phyloP scores from a whole-genome alignment of 116 monocot genomes.

The Dioscorea cayenensis region DNA sequence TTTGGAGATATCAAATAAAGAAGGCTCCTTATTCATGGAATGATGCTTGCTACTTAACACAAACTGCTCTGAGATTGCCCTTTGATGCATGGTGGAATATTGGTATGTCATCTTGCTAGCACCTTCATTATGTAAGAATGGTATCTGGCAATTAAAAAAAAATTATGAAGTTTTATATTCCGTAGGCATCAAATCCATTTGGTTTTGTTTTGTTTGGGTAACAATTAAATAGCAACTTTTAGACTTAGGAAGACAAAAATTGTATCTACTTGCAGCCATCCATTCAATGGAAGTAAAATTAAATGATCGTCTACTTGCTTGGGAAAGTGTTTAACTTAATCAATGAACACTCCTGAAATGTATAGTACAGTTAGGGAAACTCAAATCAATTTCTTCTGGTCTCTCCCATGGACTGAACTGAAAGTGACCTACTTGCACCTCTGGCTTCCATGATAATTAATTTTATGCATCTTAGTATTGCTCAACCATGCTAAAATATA shows the following conservation, averaged over 20 bases:
- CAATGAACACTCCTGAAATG: no score
- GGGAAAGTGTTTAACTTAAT: no score
- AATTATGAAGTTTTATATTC: background rate
- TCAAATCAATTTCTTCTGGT: no score
- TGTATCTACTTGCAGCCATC: background rate
- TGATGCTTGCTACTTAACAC: constrained; percentile 93
- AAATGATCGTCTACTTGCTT: no score
- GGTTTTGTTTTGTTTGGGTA: no score
- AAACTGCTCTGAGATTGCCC: constrained; percentile 50
- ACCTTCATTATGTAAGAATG: background rate
- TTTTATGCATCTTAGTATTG: no score
- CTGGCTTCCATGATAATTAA: no score
- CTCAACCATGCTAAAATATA: no score
- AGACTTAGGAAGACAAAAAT: no score
- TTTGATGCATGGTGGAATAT: constrained; percentile 57
- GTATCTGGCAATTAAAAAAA: background rate
- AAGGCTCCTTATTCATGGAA: constrained; percentile 81
- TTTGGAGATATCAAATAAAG: constrained; percentile 84
- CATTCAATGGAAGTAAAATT: background rate
- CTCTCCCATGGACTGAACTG: no score
- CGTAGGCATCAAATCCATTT: background rate
- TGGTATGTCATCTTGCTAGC: constrained; percentile 36
- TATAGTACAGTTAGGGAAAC: no score
- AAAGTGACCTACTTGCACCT: no score
- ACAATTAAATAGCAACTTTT: background rate